These are phyloP conservation scores for Suillus occidentalis DNA, from an alignment of 768 basidiomycete species.

Conservation along the genomic window DNA sequence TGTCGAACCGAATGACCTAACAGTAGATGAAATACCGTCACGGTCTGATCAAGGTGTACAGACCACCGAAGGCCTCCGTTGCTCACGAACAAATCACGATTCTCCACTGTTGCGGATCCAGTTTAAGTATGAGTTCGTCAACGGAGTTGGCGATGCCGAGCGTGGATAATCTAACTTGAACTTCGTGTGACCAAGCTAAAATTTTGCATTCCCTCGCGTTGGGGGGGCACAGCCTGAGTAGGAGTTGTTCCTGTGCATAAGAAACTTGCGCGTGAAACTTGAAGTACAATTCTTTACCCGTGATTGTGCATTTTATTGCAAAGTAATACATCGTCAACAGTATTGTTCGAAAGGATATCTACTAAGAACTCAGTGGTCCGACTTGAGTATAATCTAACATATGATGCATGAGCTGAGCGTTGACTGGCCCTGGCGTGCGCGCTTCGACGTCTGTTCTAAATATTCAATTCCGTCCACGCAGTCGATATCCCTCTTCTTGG, in stretches of 20 bases:
- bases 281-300: not conserved
- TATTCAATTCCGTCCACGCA: not conserved
- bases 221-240: not conserved
- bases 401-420: not conserved
- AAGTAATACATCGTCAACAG: not conserved
- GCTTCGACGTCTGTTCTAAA: not conserved
- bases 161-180: not conserved
- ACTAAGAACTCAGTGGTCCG: not conserved
- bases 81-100: not conserved
- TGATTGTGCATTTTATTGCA: not conserved
- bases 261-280: not conserved
- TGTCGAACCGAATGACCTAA: not conserved
- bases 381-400: conserved; percentile 4
- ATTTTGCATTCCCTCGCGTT: not conserved
- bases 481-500: conserved; percentile 1
- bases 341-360: not conserved
- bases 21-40: not conserved
- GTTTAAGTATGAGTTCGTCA: not conserved
- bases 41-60: not conserved
- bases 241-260: conserved; percentile 8
- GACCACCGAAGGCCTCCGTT: not conserved
- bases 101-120: not conserved
- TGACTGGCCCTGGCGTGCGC: not conserved
- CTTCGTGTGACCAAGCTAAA: not conserved
- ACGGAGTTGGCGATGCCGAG: not conserved